These are phyloP conservation scores for Penicillium sp. DNA, from an alignment of 2,329 filamentous ascomycete species.

Conservation along the genomic window DNA sequence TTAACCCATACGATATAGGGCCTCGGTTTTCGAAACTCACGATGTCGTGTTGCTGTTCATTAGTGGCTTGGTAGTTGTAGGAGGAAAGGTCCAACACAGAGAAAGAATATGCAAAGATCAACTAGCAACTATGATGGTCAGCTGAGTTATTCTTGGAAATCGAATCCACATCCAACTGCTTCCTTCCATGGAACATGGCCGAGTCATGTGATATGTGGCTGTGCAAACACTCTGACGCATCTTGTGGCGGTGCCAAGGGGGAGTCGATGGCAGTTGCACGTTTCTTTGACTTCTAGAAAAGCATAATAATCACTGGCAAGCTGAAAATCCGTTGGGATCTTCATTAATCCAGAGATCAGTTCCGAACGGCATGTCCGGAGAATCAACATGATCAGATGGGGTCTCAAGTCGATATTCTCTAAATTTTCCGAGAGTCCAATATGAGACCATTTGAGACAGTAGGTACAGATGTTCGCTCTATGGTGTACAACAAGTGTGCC, in stretches of 20 bases:
- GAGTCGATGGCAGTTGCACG: neutral
- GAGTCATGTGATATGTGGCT: constrained; percentile 33
- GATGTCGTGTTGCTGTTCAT: neutral
- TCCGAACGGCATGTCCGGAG: neutral
- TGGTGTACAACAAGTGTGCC: too few species aligned
- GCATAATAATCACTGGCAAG: neutral
- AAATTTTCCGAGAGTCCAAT: neutral
- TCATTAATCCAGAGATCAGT: neutral
- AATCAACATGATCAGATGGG: too few species aligned
- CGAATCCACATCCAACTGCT: constrained; percentile 20
- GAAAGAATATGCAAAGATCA: constrained; percentile 1
- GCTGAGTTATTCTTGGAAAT: constrained; percentile 32
- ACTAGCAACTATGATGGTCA: neutral
- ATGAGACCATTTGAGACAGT: too few species aligned
- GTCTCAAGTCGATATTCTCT: neutral
- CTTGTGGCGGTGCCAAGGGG: neutral
- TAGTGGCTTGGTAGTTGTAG: neutral
- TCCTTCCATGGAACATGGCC: constrained; percentile 25
- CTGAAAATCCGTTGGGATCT: neutral
- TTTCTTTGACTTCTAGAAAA: neutral
- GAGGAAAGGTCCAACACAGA: neutral
- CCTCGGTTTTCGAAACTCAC: neutral
- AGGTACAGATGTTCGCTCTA: too few species aligned
- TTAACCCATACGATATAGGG: constrained; percentile 8
- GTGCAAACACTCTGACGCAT: neutral